Base-by-base conservation (phyloP, 495 filamentous ascomycete species). In the Baudoinia panamericana region DNA sequence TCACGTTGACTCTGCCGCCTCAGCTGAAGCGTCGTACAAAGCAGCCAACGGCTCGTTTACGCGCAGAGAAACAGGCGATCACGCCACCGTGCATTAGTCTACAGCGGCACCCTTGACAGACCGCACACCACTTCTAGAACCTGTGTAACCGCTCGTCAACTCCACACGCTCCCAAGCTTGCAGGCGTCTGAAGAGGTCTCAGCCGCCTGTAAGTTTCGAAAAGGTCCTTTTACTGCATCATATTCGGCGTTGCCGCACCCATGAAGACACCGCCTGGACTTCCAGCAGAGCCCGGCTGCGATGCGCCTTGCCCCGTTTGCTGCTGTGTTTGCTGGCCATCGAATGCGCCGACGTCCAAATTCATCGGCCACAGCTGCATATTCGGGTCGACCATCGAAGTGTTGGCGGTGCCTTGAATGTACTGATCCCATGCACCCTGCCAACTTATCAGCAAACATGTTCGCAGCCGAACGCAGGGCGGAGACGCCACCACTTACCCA, bases 401-500 rank as follows among this genome's bases (percentile, higher is more conserved):
- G 6, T 31, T 29, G 30, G 29, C 25, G 27, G 26, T 39, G 18
- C 57, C 59, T 37, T 60, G 56, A 30, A 64, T 60, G 52, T 61
- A 64, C 2, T 57, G 52, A 36, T 64, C 61, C 57, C 57, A 63
- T 15, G 55, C 58, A 32, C 60, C 51, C 51, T 53, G 39, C 21
- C 20, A 18, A 7, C 11, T 20, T 3, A 13, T 33, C 17, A 37
- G 42, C 19, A 30, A 9, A 22, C 11, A 6, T 17, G 16, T 4
- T 36, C 19, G 29, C 9, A n/a, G n/a, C n/a, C n/a, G n/a, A n/a
- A n/a, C n/a, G n/a, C n/a, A n/a, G 2, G 18, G 11, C 3, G 19
- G 29, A 31, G n/a, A 22, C 22, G 19, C 39, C 22, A 8, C 23
- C 16, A 56, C 76, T 61, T 64, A 87, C 83, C 82, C 83, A 90